Base-by-base conservation (phyloP, 2,329 filamentous ascomycete genomes). In the Lasiodiplodia citricola region DNA sequence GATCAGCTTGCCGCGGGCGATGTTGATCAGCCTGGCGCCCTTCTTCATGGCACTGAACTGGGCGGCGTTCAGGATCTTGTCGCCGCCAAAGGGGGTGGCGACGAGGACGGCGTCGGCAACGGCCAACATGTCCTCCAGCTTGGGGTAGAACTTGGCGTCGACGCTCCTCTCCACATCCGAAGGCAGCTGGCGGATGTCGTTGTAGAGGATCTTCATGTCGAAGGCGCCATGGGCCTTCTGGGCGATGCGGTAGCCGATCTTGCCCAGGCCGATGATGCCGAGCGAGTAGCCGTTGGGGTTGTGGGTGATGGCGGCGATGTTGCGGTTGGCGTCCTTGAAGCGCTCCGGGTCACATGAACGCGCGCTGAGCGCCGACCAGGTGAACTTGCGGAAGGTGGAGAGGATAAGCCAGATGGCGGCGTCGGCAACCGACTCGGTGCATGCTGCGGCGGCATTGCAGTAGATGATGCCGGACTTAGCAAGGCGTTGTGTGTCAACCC, bases 401-500 rank as follows among this genome's bases (percentile, higher is more conserved):
- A 92, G 86, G 71, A 92, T 87, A 74, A 90, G 70, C 68, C 69
- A 73, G 56, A 73, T 72, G 84, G 89, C 87, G 73, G 91, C 88
- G 77, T 92, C 90, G 56, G 90, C 90, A 2, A 92, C 90, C 2
- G 89, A 86, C 74, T 92, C 90, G 6, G 88, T 87, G 16, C 88
- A 88, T 0, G 90, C 90, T 4, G 73, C 79, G 70, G 72, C 71
- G 35, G 70, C 72, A 54, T 73, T 73, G 69, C 70, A 73, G 68
- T 73, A 72, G 63, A 66, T 71, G 25, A 73, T 76, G 87, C 88
- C 90, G 75, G 84, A 84, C 70, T 87, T 82, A 1, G 87, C 91
- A 67, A 93, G 76, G 1, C 87, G 50, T 28, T 64, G 35, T 7
- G 67, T 86, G 76, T 90, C 85, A 5, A 86, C 87, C 87, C 87